Conservation (phyloP, 2,329 filamentous ascomycete species). For the Tolypocladium capitatum region DNA sequence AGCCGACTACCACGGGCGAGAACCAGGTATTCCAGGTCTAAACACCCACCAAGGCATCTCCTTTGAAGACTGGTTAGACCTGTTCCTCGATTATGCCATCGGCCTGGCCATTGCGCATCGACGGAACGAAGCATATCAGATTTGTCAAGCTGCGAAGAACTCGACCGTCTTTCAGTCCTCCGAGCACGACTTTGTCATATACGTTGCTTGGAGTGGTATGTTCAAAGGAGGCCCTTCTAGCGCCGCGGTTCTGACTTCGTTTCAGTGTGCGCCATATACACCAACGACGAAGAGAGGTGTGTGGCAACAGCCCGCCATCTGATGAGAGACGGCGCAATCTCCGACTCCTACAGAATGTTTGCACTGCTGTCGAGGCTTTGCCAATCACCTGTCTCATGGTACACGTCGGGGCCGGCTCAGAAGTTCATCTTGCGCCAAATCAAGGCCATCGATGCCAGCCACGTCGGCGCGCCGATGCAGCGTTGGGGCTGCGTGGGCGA, state of each 20-base stretch:
- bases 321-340: conserved; percentile 70
- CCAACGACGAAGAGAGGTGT: conserved; percentile 66
- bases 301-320: conserved; percentile 66
- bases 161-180: conserved; percentile 72
- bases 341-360: conserved; percentile 75
- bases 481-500: conserved; percentile 11
- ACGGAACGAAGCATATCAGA: conserved; percentile 60
- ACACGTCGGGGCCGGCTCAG: conserved; percentile 68
- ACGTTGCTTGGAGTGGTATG: conserved; percentile 64
- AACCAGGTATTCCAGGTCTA: neutral
- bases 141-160: conserved; percentile 64
- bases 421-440: conserved; percentile 89
- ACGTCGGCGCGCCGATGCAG: conserved; percentile 23
- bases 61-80: conserved; percentile 75
- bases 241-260: neutral
- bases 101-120: conserved; percentile 56
- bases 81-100: conserved; percentile 81
- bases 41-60: conserved; percentile 57
- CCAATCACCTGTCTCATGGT: conserved; percentile 60
- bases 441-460: conserved; percentile 66
- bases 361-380: conserved; percentile 64
- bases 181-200: conserved; percentile 55
- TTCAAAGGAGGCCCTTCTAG: neutral
- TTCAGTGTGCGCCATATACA: conserved; percentile 68
- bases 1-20: conserved; percentile 2